Base-by-base conservation (phyloP, 371 early-diverging fungal species). In the Nosema muscidifuracis region DNA sequence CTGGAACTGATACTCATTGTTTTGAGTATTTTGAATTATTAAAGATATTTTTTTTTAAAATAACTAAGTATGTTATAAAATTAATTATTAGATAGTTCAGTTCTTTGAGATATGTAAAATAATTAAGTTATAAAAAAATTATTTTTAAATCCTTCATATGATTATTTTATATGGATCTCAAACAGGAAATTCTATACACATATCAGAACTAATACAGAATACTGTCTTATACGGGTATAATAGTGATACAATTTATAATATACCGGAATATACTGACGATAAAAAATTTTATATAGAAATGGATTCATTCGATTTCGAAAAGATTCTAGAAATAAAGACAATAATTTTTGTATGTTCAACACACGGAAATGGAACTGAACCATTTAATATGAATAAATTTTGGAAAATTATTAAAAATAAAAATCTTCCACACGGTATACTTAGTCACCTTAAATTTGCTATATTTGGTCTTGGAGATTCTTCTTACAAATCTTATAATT, bases 401-500 rank as follows among this genome's bases (percentile, higher is more conserved):
- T 81, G 77, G 74, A 65, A 57, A 18, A 65, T 44, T 36, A 20
- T 81, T 22, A 66, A n/a, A 40, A 62, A 74, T 34, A 60, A 60
- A 64, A 55, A 55, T 24, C n/a, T 73, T 18, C 57, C 69, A 70
- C 60, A 56, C 42, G 51, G 33, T 24, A 15, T 50, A 20, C 56
- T 78, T 30, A 51, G 57, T 12, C 58, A 72, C 20, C 65, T 79
- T 13, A 64, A 50, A 20, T 83, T 79, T 75, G 74, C 80, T 24
- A 73, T 81, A 22, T 74, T 79, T 61, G 81, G 78, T 0, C 62
- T 83, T n/a, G 83, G 83, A 22, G 80, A 80, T 67, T 81, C 83
- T 30, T 69, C 67, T 13, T 81, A 78, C 64, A 24, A 57, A 22
- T 70, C 79, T 31, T 97, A 89, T 86, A 96, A 96, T 81, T 93